A percentile compares a stretch with the other conserved stretches of the same genome.
Evolutionary conservation across 192 early-diverging fungal species (phyloP).

Genomic region (Rhizoclosmatium globosum): DNA sequence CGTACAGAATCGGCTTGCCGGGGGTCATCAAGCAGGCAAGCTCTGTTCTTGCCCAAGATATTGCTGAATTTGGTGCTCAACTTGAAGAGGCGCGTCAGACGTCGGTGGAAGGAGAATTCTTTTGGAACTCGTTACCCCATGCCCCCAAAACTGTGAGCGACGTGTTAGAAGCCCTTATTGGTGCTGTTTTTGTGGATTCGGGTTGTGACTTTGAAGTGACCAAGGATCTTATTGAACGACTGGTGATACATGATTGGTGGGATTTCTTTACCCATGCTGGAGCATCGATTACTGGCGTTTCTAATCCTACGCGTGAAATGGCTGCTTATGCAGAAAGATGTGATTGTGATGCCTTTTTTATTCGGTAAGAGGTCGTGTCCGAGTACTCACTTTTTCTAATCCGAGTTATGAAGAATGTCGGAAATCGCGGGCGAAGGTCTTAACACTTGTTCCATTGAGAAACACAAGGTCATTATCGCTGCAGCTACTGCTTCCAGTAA

Average conservation of each 20-base stretch:
- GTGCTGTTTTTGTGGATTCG: slow-evolving; percentile 87
- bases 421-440: neutral
- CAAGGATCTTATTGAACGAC: slow-evolving; percentile 36
- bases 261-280: slow-evolving; percentile 16
- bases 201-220: slow-evolving; percentile 69
- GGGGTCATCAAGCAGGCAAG: slow-evolving; percentile 73
- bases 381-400: neutral
- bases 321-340: slow-evolving; percentile 13
- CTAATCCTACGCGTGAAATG: slow-evolving; percentile 19
- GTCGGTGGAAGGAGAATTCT: slow-evolving; percentile 52
- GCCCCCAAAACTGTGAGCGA: slow-evolving; percentile 91
- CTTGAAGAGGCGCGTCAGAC: slow-evolving; percentile 16
- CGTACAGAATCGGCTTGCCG: slow-evolving; percentile 71
- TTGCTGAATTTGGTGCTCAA: slow-evolving; percentile 50
- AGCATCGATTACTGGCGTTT: neutral
- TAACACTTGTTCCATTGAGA: slow-evolving; percentile 11
- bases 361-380: neutral
- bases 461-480: slow-evolving; percentile 5
- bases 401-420: neutral
- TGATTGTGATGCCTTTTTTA: slow-evolving; percentile 21
- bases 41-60: slow-evolving; percentile 57
- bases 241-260: slow-evolving; percentile 37
- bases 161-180: slow-evolving; percentile 86
- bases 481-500: neutral
- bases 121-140: slow-evolving; percentile 74